Conservation (phyloP, 306 rosid genomes). For the Lathyrus tuberosus region DNA sequence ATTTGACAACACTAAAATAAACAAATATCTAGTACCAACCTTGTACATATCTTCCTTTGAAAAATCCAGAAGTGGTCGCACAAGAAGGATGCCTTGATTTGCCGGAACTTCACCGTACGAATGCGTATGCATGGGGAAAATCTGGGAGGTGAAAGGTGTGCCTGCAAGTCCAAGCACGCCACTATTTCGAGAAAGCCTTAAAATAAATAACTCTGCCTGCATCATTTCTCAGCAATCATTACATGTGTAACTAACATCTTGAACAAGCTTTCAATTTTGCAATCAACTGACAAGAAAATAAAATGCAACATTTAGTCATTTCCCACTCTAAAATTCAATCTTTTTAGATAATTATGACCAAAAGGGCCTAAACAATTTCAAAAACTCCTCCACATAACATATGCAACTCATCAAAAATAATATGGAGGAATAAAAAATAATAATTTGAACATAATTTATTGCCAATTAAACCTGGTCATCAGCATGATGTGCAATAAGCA, state of each 20-base stretch:
- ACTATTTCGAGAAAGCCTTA: constrained; percentile 89
- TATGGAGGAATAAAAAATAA: constrained; percentile 15
- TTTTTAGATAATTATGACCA: constrained; percentile 9
- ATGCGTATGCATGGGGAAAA: constrained; percentile 60
- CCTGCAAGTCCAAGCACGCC: constrained; percentile 99
- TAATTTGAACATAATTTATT: constrained; percentile 3
- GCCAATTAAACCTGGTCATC: constrained; percentile 80
- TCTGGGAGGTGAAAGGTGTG: constrained; percentile 82
- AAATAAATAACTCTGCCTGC: constrained; percentile 96
- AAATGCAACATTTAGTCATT: constrained; percentile 28
- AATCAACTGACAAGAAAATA: constrained; percentile 38
- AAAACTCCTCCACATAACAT: constrained; percentile 16
- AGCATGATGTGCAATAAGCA: constrained; percentile 90
- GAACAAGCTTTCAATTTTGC: constrained; percentile 41
- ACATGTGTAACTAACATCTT: constrained; percentile 53
- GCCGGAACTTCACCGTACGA: constrained; percentile 41
- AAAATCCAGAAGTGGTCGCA: constrained; percentile 83
- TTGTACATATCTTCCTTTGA: constrained; percentile 87
- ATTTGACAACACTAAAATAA: background rate
- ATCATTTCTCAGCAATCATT: constrained; percentile 63
- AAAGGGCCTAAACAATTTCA: constrained; percentile 15
- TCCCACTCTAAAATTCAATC: constrained; percentile 25
- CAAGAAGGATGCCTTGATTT: constrained; percentile 67
- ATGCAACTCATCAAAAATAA: constrained; percentile 29
- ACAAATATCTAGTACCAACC: constrained; percentile 47